phyloP scores from a whole-genome alignment of 2,329 filamentous ascomycete species.

The Calonectria pauciramosa region DNA sequence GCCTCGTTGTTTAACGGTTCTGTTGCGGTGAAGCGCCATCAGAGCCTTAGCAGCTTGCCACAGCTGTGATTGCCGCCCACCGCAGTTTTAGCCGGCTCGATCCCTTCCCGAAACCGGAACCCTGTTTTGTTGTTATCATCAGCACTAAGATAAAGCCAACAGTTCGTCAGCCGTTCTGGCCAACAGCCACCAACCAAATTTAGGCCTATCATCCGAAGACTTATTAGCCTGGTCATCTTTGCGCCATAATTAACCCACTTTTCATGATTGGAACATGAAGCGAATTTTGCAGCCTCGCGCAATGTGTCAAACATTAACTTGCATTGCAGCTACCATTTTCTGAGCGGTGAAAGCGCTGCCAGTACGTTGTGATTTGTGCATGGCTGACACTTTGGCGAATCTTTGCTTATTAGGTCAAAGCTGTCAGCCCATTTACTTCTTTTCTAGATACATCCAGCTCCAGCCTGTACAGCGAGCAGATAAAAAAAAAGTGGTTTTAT shows the following conservation, averaged over 20 bases:
- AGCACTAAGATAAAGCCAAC: background rate
- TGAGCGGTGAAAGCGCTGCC: background rate
- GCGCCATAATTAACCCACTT: background rate
- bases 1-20: background rate
- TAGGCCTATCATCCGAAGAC: background rate
- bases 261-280: background rate
- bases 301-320: background rate
- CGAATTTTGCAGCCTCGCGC: background rate
- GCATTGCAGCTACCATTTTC: background rate
- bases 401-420: too few species aligned
- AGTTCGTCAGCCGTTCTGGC: background rate
- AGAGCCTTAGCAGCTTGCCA: background rate
- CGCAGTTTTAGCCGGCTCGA: background rate
- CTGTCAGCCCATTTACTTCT: too few species aligned
- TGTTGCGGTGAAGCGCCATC: background rate
- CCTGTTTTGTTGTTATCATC: background rate
- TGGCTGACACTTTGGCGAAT: too few species aligned
- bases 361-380: background rate
- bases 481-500: too few species aligned
- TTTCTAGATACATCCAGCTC: too few species aligned
- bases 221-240: background rate
- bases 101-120: background rate
- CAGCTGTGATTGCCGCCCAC: background rate
- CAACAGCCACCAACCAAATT: background rate
- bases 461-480: too few species aligned